Evolutionary conservation across 1,139 yeast species (phyloP), one percentile per base, ranked within the genome.

Genomic region (Arxiozyma slooffiae): DNA sequence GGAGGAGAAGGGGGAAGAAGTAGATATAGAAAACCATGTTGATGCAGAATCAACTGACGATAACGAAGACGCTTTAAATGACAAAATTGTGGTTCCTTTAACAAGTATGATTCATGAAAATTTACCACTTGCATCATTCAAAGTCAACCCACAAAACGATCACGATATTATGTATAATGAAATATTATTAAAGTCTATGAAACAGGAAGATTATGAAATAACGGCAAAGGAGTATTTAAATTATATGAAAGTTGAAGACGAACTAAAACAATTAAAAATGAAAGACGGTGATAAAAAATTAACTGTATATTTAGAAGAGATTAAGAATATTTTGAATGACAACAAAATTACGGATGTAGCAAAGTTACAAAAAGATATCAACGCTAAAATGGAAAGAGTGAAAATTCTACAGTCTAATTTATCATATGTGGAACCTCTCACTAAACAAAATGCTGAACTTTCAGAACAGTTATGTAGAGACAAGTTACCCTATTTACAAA

Each of bases 91-190:
- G 3, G 18, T 56, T 11, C 38, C 52, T 14, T 23, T 57, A 21
- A 48, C 55, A 8, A 50, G 57, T 50, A 47, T 55, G 23, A 36
- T 38, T 20, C 39, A 48, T 8, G 41, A 48, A 4, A 49, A 36
- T 4, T 39, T 55, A 16, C 55, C 55, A 4, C 38, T 48, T 6
- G 60, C 61, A 6, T 42, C 49, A 14, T 52, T 55, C 17, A 50
- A 50, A 4, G 50, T 49, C 18, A 36, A 51, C 18, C 57, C 63
- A n/a, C 43, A 42, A 14, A 46, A 51, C 23, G 51, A 51, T 2
- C 49, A 50, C 34, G 63, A 60, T 17, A 49, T 46, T 14, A 54
- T 53, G 17, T 57, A 53, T 41, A 60, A 61, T 43, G 57, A 57
- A 26, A 44, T 59, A n/a, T 44, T 44, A 38, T 51, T 37, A 18